Evolutionary conservation across 768 basidiomycete genomes (phyloP).

Genomic region (Lactarius tabidus): DNA sequence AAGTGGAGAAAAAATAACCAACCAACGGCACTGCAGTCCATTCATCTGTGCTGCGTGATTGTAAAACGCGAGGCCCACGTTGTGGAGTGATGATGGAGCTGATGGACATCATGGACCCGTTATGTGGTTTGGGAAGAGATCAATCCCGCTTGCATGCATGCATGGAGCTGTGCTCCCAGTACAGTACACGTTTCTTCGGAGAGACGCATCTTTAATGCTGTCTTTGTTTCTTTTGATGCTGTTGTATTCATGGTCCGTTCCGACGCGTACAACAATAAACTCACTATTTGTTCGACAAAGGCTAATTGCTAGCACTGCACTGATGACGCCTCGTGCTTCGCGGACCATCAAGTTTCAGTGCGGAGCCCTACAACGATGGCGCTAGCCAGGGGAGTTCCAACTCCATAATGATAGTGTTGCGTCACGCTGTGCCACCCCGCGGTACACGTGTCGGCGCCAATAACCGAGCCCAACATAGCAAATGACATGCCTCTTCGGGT

Average conservation of each 20-base stretch:
- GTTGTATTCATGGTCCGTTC: background rate
- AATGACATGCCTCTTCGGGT: background rate
- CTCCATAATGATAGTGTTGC: background rate
- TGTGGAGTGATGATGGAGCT: conserved; percentile 1
- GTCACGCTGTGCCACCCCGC: background rate
- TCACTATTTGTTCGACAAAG: background rate
- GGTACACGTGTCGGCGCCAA: background rate
- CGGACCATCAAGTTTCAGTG: background rate
- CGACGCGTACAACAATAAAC: background rate
- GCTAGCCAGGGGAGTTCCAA: background rate
- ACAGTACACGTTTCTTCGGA: background rate
- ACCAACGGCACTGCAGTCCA: background rate
- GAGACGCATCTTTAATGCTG: background rate
- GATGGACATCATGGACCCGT: background rate
- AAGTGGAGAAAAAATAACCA: background rate
- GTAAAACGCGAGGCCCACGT: background rate
- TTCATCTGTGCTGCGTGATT: background rate
- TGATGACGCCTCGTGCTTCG: background rate
- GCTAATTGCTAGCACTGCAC: background rate
- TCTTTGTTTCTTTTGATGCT: background rate
- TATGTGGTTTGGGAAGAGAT: background rate
- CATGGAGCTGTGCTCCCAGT: background rate
- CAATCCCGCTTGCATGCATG: background rate
- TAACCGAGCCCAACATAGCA: background rate
- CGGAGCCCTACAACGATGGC: background rate